A percentile compares a stretch with the other conserved stretches of the same genome.
phyloP scores from a whole-genome alignment of 208 protist genomes.

The Acanthamoeba castellanii region DNA sequence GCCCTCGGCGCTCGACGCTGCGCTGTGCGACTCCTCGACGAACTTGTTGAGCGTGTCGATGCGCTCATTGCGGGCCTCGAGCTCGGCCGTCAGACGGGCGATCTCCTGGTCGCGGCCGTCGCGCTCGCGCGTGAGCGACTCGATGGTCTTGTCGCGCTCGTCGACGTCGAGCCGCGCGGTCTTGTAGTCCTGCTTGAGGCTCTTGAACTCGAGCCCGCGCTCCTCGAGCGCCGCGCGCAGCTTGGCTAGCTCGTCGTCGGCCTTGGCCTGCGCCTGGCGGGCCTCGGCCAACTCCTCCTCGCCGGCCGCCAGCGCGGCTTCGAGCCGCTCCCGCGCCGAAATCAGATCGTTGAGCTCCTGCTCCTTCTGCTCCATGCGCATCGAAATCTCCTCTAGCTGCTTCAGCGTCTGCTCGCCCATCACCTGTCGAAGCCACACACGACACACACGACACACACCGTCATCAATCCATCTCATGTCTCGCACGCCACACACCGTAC shows the following conservation, averaged over 20 bases:
- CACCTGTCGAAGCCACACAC: background rate
- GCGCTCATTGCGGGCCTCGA: background rate
- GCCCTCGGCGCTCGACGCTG: background rate
- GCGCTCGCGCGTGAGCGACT: too few relatives aligned
- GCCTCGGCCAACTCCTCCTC: too few relatives aligned
- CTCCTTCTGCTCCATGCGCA: constrained; percentile 45
- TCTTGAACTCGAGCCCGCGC: too few relatives aligned
- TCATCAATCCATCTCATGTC: too few relatives aligned
- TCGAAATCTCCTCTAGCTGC: constrained; percentile 51
- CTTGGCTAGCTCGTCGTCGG: too few relatives aligned
- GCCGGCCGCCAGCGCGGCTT: background rate
- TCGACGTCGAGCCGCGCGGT: too few relatives aligned
- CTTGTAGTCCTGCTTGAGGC: too few relatives aligned
- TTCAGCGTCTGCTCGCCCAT: constrained; percentile 71
- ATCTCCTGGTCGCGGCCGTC: background rate
- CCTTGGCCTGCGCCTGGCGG: too few relatives aligned
- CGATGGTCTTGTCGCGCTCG: too few relatives aligned
- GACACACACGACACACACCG: background rate
- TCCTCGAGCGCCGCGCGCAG: too few relatives aligned
- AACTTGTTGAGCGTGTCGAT: background rate
- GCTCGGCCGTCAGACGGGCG: background rate
- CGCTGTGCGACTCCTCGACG: constrained; percentile 9
- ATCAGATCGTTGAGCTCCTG: background rate
- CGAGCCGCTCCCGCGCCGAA: background rate
- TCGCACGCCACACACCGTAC: too few relatives aligned